A percentile compares a stretch with the other conserved stretches of the same genome.
These are phyloP conservation scores for Allomyces macrogynus DNA, from an alignment of 192 early-diverging fungal species.

Conservation along the genomic window DNA sequence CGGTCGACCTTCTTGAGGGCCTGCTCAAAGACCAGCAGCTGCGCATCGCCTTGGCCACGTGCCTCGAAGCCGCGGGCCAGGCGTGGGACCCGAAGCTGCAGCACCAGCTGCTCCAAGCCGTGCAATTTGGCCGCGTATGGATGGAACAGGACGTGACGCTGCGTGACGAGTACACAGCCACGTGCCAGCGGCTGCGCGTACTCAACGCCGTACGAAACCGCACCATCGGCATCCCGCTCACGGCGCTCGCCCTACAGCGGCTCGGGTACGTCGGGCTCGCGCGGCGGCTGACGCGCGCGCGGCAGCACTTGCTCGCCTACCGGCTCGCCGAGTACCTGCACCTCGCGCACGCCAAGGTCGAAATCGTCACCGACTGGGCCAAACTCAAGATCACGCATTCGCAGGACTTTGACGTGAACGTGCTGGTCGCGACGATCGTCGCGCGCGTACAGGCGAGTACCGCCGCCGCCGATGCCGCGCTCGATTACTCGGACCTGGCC, in stretches of 20 bases:
- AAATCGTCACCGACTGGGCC: background rate
- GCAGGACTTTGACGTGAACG: constrained; percentile 51
- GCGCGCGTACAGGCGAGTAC: too few relatives aligned
- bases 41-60: constrained; percentile 66
- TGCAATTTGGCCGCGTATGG: constrained; percentile 84
- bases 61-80: constrained; percentile 77
- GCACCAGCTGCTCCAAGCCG: constrained; percentile 57
- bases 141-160: constrained; percentile 46
- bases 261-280: too few relatives aligned
- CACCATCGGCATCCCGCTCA: constrained; percentile 74
- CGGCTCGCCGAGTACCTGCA: too few relatives aligned
- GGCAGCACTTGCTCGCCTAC: too few relatives aligned
- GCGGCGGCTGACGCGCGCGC: too few relatives aligned
- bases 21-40: constrained; percentile 19
- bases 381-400: constrained; percentile 48
- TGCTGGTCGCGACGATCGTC: too few relatives aligned
- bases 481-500: too few relatives aligned
- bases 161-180: constrained; percentile 65
- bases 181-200: constrained; percentile 66
- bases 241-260: constrained; percentile 9
- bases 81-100: constrained; percentile 62
- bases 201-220: constrained; percentile 78
- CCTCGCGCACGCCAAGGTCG: background rate
- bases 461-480: too few relatives aligned
- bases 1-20: too few relatives aligned